Base-by-base conservation (phyloP, 495 filamentous ascomycete species). In the Staphylotrichum tortipilum region DNA sequence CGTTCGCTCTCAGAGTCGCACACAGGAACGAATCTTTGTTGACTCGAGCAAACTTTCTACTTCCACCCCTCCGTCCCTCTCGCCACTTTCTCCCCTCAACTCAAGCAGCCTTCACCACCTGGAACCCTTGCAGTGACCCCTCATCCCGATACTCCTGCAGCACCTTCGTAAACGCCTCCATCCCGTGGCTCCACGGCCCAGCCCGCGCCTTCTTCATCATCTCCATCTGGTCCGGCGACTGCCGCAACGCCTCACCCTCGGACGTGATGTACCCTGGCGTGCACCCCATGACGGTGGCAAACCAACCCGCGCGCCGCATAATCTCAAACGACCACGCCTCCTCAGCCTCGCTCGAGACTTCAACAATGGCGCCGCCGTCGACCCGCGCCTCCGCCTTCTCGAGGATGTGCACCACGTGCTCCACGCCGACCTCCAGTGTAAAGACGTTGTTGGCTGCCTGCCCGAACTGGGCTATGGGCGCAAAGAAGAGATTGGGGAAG, bases 181-280 rank as follows among this genome's bases (percentile, higher is more conserved):
- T 57, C 2, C 69, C 69, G 1, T 42, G 50, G 1, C 40, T 52
- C 37, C 52, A 65, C 0, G 50, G 52, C 14, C 57, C 52, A 14
- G 35, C 19, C n/a, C 60, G 44, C 0, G 61, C 61, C 44, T 37
- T 48, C 57, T 66, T 68, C 37, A 66, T 50, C 59, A 62, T 50
- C 3, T 64, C 61, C 47, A 53, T 57, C 36, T 38, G 66, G 4
- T 57, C 59, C 3, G 47, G 39, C 2, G 53, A 35, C 28, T 38
- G 44, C 21, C 53, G 38, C 11, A 51, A 11, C 0, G 54, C 31
- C 21, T 65, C 61, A 4, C 70, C 78, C 53, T 82, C 74, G 10
- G 47, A 58, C 28, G 74, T 83, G 41, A 71, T 67, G 52, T 82
- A 82, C 12, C 75, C 64, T 1, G 81, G 79, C 7, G 78, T 82